Conservation (phyloP, 495 filamentous ascomycete species). For the Neurospora sublineolata region DNA sequence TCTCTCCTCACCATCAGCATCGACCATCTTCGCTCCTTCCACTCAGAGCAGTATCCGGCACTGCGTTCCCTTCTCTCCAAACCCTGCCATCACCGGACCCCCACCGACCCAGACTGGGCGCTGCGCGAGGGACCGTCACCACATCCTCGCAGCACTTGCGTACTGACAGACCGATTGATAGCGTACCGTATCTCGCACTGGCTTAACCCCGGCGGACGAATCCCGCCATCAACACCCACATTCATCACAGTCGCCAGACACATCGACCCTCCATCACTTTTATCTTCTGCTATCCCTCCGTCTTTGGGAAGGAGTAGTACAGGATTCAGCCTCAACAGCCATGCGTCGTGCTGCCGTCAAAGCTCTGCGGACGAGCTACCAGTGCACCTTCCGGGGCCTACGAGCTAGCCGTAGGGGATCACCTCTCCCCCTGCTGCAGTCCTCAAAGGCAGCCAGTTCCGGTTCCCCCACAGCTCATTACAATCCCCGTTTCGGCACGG, state of each 20-base stretch:
- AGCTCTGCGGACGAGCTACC: constrained; percentile 33
- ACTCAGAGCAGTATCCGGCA: background rate
- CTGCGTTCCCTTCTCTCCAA: background rate
- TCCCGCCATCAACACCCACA: background rate
- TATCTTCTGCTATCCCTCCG: background rate
- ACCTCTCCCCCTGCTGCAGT: constrained; percentile 8
- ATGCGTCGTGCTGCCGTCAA: constrained; percentile 38
- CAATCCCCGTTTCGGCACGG: constrained; percentile 1
- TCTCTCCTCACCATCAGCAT: background rate
- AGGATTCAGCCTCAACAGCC: constrained; percentile 5
- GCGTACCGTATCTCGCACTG: background rate
- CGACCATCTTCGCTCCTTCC: background rate
- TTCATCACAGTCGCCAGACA: background rate
- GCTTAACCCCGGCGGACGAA: background rate
- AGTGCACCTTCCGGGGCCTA: constrained; percentile 30
- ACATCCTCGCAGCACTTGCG: background rate
- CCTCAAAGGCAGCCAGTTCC: constrained; percentile 3
- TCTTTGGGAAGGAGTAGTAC: background rate
- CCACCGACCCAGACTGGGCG: background rate
- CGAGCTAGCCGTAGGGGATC: constrained; percentile 27
- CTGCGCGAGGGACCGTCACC: background rate
- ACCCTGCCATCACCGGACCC: background rate
- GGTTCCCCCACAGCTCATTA: constrained; percentile 10
- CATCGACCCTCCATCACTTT: background rate
- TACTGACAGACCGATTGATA: background rate